These are phyloP conservation scores for Ustilago bromivora DNA, from an alignment of 1,284 basidiomycete genomes.

Conservation along the genomic window DNA sequence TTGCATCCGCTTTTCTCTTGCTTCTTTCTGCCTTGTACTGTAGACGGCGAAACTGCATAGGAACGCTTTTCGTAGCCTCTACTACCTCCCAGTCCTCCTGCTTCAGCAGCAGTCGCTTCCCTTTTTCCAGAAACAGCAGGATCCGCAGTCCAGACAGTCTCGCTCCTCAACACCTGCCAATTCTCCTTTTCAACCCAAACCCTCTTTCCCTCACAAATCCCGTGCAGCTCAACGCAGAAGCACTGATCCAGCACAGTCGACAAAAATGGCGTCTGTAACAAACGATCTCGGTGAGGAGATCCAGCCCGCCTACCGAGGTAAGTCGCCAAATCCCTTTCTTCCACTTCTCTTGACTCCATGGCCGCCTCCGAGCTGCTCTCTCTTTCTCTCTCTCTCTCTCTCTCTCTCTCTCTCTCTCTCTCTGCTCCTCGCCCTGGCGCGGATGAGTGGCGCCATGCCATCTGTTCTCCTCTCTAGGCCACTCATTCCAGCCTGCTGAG, in stretches of 20 bases:
- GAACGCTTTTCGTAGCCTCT: conserved; percentile 27
- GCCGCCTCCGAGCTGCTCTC: no score
- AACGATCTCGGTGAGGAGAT: conserved; percentile 65
- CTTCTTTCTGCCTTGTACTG: neutral
- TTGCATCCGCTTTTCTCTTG: conserved; percentile 9
- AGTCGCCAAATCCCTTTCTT: conserved; percentile 15
- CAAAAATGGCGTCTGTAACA: conserved; percentile 52
- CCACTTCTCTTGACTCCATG: no score
- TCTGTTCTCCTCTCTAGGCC: neutral
- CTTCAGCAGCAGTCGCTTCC: conserved; percentile 34
- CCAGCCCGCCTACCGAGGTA: conserved; percentile 58
- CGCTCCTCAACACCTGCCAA: neutral
- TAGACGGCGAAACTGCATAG: conserved; percentile 25
- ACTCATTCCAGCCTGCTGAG: neutral
- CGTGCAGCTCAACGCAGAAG: conserved; percentile 13
- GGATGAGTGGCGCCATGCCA: neutral
- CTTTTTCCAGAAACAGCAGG: conserved; percentile 36
- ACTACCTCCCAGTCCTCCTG: conserved; percentile 27
- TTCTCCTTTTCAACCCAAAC: conserved; percentile 3
- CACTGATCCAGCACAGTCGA: conserved; percentile 8
- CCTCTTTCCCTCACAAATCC: neutral
- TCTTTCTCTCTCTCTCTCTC: neutral
- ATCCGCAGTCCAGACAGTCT: conserved; percentile 17
- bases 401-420: no score
- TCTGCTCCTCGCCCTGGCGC: neutral